Evolutionary conservation across 768 basidiomycete species (phyloP), one percentile per base, ranked within the genome.

Genomic region (Suillus alpinus): DNA sequence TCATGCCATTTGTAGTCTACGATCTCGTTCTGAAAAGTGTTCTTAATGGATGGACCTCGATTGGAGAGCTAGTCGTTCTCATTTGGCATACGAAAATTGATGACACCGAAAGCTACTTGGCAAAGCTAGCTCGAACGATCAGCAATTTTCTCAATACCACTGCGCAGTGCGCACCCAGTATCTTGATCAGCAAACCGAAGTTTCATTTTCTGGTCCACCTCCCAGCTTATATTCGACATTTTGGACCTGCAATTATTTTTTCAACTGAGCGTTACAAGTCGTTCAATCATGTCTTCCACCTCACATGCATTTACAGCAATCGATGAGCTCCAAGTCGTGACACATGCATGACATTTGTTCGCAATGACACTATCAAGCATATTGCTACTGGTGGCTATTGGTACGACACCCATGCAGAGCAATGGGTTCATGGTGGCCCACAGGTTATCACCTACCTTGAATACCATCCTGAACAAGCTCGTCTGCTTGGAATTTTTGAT

Each of bases 181-280:
- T 57, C 16, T 59, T 65, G 18, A 65, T 71, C 16, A 63, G 46
- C 3, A 73, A 73, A 41, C 63, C 67, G 0, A 71, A 71, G 55
- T 69, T 69, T 59, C 70, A 71, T 53, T 63, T 72, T 29, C 61
- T 73, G 2, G 46, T 69, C 2, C 71, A 73, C 34, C 47, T 69
- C 6, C 65, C 68, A 2, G 49, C 43, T 4, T 63, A 57, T 43
- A 79, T 76, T 14, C 62, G 60, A 4, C 58, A 68, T 0, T 74
- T 71, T 66, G 77, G 79, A 10, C 78, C 76, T 0, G 62, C 68
- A 0, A 66, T 78, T n/a, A 53, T 67, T 0, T 71, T 63, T 41
- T 69, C 77, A 0, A 80, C 77, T 0, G 79, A 81, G 61, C 58
- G 66, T 0, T 80, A 71, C 57, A 78, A 81, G 57, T 69, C 66